These are phyloP conservation scores for Bipolaris gigantea DNA, from an alignment of 2,329 filamentous ascomycete genomes.

Conservation along the genomic window DNA sequence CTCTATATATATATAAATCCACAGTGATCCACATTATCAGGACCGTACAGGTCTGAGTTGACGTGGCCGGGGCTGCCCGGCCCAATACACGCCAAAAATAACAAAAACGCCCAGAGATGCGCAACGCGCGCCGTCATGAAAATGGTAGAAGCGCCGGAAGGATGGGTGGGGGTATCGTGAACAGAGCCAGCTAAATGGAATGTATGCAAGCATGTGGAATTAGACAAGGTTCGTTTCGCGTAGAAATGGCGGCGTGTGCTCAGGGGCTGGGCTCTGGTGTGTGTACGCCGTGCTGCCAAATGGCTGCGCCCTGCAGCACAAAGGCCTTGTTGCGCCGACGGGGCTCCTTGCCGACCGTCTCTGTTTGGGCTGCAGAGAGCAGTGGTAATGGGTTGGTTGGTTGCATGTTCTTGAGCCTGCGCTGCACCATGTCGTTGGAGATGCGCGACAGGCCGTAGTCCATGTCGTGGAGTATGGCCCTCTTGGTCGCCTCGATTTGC, in stretches of 20 bases:
- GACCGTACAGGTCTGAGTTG: constrained; percentile 1
- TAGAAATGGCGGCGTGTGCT: constrained; percentile 3
- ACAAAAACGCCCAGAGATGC: constrained; percentile 10
- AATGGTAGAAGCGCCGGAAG: constrained; percentile 10
- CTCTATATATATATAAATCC: not conserved
- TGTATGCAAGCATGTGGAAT: constrained; percentile 2
- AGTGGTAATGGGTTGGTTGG: constrained; percentile 11
- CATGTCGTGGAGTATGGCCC: constrained; percentile 41
- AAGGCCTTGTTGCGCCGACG: constrained; percentile 32
- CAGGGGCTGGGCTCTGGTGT: constrained; percentile 47
- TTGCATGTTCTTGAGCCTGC: constrained; percentile 38
- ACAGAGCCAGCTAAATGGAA: constrained; percentile 10
- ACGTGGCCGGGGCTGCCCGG: constrained; percentile 5
- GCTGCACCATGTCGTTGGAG: constrained; percentile 36
- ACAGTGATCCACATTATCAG: not conserved
- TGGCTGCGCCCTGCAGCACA: constrained; percentile 30
- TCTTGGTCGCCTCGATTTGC: constrained; percentile 40
- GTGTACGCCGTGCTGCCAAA: constrained; percentile 40
- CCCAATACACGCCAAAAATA: constrained; percentile 5
- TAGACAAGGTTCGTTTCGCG: constrained; percentile 8
- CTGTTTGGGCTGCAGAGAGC: not conserved
- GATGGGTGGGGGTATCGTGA: constrained; percentile 25
- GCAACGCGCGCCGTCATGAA: not conserved
- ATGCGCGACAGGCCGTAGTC: constrained; percentile 45
- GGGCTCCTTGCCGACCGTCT: constrained; percentile 12